Percentiles rank a stretch among this genome's conserved stretches.
Conservation (phyloP, 73 alveolate species). For the Paramecium caudatum region DNA sequence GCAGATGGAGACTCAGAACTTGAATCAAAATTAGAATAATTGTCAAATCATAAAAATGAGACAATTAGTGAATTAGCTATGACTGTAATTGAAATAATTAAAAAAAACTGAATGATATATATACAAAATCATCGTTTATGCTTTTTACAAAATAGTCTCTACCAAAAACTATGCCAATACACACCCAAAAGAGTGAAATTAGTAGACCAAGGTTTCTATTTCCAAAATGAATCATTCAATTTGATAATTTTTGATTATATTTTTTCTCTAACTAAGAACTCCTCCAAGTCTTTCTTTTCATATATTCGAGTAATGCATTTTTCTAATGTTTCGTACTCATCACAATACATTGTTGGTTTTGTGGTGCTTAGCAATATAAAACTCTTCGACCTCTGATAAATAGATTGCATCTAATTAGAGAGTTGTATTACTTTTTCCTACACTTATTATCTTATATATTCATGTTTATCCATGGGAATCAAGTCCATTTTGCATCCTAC, state of each 20-base stretch:
- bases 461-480: background rate
- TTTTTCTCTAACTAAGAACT: background rate
- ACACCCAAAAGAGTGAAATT: background rate
- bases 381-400: background rate
- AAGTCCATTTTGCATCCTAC: constrained; percentile 40
- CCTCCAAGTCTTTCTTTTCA: background rate
- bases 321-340: background rate
- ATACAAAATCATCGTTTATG: background rate
- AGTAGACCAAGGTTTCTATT: background rate
- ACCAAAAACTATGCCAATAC: constrained; percentile 19
- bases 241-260: constrained; percentile 20
- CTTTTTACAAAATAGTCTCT: constrained; percentile 33
- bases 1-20: background rate
- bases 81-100: background rate
- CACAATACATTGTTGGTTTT: background rate
- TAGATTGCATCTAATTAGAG: background rate
- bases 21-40: background rate
- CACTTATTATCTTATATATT: background rate
- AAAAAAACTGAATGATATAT: background rate
- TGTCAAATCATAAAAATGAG: background rate
- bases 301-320: background rate
- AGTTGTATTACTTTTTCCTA: constrained; percentile 1
- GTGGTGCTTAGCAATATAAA: background rate
- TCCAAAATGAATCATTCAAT: constrained; percentile 28
- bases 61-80: background rate